Percentiles rank a stretch among this genome's conserved stretches.
Conservation (phyloP, 305 asterid species). For the Rubia balearica region DNA sequence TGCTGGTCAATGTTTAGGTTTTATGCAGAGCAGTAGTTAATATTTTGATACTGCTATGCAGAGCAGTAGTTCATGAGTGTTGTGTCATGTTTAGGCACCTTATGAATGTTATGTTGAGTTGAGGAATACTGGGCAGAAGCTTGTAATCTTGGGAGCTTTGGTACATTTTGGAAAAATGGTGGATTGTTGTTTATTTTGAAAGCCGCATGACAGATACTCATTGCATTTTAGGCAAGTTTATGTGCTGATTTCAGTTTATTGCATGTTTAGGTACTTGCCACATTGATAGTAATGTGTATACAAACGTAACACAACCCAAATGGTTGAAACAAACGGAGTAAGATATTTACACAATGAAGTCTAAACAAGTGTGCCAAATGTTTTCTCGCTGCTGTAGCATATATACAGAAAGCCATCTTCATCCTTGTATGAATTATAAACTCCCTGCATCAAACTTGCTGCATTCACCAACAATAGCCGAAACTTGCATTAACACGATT, state of each 20-base stretch:
- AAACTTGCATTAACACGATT: not conserved
- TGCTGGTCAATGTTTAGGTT: not conserved
- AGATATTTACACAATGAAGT: not conserved
- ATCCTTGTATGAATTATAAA: constrained; percentile 62
- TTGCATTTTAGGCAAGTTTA: not conserved
- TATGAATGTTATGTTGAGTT: not conserved
- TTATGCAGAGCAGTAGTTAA: not conserved
- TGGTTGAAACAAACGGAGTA: not conserved
- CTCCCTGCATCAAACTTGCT: constrained; percentile 70
- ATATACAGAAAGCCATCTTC: constrained; percentile 86
- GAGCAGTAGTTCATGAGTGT: not conserved
- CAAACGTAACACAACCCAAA: not conserved
- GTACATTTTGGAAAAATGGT: not conserved
- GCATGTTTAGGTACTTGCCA: not conserved
- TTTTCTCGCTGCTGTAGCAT: constrained; percentile 96
- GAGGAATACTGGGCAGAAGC: not conserved
- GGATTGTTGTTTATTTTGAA: not conserved
- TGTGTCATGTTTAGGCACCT: not conserved
- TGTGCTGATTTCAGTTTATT: not conserved
- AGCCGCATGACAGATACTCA: not conserved
- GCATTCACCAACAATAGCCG: constrained; percentile 18
- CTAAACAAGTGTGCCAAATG: constrained; percentile 42
- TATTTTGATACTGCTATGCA: not conserved
- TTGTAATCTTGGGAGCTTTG: not conserved
- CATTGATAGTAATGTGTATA: not conserved